A percentile compares a stretch with the other conserved stretches of the same genome.
Conservation (phyloP, 345 rosid genomes). For the Gossypium rotundifolium region DNA sequence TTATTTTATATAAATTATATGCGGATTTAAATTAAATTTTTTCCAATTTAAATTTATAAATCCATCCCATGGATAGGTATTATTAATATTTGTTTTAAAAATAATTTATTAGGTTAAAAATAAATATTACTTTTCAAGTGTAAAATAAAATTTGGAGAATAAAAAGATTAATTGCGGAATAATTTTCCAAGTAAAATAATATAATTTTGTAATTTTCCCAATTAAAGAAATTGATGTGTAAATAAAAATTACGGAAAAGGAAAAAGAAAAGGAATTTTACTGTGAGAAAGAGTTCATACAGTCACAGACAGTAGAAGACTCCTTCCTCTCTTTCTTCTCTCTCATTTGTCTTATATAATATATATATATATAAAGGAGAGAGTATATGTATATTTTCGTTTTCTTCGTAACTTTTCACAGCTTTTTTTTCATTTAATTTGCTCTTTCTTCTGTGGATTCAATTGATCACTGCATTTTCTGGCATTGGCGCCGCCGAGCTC, state of each 20-base stretch:
- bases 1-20: too few species aligned
- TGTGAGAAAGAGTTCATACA: neutral
- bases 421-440: neutral
- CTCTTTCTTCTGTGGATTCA: neutral
- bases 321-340: neutral
- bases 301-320: neutral
- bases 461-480: neutral
- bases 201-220: too few species aligned
- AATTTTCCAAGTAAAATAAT: neutral
- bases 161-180: neutral
- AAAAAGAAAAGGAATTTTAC: neutral
- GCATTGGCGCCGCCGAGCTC: constrained; percentile 4
- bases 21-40: too few species aligned
- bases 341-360: neutral
- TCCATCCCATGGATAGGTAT: too few species aligned
- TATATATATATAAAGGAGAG: neutral
- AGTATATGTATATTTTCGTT: neutral
- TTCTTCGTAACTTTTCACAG: neutral
- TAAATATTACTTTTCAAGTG: too few species aligned
- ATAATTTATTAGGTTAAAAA: too few species aligned
- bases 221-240: neutral
- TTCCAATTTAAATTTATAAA: too few species aligned
- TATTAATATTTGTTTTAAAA: too few species aligned
- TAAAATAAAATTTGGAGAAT: neutral
- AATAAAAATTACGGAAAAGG: neutral